Conservation (phyloP, 345 rosid genomes). For the Linum usitatissimum region DNA sequence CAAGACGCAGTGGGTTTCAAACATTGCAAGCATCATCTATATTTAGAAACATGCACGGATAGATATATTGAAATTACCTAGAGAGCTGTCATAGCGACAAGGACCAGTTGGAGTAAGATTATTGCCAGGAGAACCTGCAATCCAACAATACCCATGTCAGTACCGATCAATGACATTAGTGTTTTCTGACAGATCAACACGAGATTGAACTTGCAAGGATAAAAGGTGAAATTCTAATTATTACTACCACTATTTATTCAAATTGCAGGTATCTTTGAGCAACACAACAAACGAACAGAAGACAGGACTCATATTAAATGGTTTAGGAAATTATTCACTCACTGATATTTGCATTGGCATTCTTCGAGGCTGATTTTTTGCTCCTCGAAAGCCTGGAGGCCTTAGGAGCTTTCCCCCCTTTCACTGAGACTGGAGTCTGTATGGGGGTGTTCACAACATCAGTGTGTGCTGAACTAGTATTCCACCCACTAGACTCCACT, state of each 20-base stretch:
- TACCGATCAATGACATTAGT: not conserved
- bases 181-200: not conserved
- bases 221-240: not conserved
- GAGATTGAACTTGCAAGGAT: too few species aligned
- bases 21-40: too few species aligned
- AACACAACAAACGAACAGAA: too few species aligned
- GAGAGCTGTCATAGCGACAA: constrained; percentile 96
- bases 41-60: not conserved
- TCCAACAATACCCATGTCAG: constrained; percentile 18
- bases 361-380: constrained; percentile 48
- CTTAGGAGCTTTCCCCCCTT: constrained; percentile 60
- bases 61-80: constrained; percentile 40
- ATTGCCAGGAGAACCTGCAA: constrained; percentile 87
- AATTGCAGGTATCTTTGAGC: not conserved
- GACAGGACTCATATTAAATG: too few species aligned
- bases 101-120: constrained; percentile 71
- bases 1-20: too few species aligned
- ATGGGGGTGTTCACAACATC: constrained; percentile 41
- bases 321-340: constrained; percentile 11
- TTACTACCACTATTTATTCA: not conserved
- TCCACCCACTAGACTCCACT: constrained; percentile 45
- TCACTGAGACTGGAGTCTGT: constrained; percentile 69
- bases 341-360: constrained; percentile 60
- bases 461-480: constrained; percentile 32
- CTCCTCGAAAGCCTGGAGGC: constrained; percentile 48